Percentiles rank a stretch among this genome's conserved stretches.
Conservation (phyloP, 306 rosid genomes). For the Quercus wislizeni region DNA sequence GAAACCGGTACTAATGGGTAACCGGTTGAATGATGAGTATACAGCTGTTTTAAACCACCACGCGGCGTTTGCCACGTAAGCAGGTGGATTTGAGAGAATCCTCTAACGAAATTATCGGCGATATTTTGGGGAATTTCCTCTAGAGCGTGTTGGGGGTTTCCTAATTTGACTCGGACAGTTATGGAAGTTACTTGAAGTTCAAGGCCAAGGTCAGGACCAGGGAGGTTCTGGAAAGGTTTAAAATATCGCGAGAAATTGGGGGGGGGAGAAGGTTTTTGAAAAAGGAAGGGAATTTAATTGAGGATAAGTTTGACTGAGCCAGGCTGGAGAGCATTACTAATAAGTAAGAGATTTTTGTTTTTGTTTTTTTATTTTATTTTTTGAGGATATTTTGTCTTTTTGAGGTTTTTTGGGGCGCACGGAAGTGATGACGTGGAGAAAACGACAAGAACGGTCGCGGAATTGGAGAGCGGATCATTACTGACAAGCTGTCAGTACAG, state of each 20-base stretch:
- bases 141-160: not conserved
- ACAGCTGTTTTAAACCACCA: conserved; percentile 38
- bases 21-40: conserved; percentile 15
- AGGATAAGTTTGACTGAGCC: conserved; percentile 53
- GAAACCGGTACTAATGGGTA: conserved; percentile 38
- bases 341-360: conserved; percentile 5
- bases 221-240: not conserved
- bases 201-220: not conserved
- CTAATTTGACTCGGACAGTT: conserved; percentile 22
- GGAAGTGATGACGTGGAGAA: conserved; percentile 33
- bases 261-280: not conserved
- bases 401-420: not conserved
- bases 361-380: not conserved
- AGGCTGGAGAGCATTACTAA: conserved; percentile 49
- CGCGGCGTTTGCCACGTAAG: conserved; percentile 36
- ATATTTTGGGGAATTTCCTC: conserved; percentile 1
- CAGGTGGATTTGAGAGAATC: conserved; percentile 19
- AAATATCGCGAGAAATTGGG: conserved; percentile 12
- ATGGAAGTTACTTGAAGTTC: conserved; percentile 20
- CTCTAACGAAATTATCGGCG: conserved; percentile 24
- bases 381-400: not conserved
- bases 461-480: conserved; percentile 24
- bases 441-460: conserved; percentile 39
- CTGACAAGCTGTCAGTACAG: conserved; percentile 43
- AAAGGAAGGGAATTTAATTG: not conserved